Evolutionary conservation across 2,329 filamentous ascomycete genomes (phyloP).

Genomic region (Arthroderma sp.): DNA sequence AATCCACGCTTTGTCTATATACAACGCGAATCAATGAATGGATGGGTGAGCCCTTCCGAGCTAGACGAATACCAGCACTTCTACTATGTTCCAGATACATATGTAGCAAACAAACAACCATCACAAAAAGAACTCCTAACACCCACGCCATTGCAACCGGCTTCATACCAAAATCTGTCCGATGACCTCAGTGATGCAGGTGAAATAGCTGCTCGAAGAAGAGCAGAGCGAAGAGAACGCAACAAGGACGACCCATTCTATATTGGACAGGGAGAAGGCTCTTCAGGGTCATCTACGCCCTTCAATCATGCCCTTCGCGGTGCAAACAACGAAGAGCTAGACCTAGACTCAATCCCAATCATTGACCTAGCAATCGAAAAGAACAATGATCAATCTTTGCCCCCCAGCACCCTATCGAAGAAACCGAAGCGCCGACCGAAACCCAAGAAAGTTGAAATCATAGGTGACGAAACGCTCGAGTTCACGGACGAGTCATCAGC

Average conservation of each 20-base stretch:
- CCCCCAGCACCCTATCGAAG: slow-evolving; percentile 1
- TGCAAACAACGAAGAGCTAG: slow-evolving; percentile 63
- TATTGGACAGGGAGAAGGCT: slow-evolving; percentile 45
- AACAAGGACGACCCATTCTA: slow-evolving; percentile 95
- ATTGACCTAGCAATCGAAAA: slow-evolving; percentile 71
- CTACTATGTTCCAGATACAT: slow-evolving; percentile 24
- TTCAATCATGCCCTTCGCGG: slow-evolving; percentile 63
- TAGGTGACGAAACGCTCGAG: slow-evolving; percentile 59
- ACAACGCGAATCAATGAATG: slow-evolving; percentile 43
- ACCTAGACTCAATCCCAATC: slow-evolving; percentile 90
- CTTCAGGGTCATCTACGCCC: slow-evolving; percentile 56
- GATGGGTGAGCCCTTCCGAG: slow-evolving; percentile 35
- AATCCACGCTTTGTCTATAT: slow-evolving; percentile 59
- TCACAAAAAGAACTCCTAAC: slow-evolving; percentile 13
- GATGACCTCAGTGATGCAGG: slow-evolving; percentile 47
- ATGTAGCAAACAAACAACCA: background rate
- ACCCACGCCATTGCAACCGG: slow-evolving; percentile 12
- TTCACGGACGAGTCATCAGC: slow-evolving; percentile 24
- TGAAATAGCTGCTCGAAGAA: slow-evolving; percentile 60
- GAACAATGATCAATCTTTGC: background rate
- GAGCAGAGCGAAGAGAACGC: slow-evolving; percentile 63
- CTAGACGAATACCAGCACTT: slow-evolving; percentile 29
- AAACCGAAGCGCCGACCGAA: slow-evolving; percentile 26
- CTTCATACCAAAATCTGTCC: slow-evolving; percentile 25
- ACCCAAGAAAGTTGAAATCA: slow-evolving; percentile 52